Evolutionary conservation across 441 rosid genomes (phyloP), one percentile per base, ranked within the genome.

Genomic region (Kokia cookei): DNA sequence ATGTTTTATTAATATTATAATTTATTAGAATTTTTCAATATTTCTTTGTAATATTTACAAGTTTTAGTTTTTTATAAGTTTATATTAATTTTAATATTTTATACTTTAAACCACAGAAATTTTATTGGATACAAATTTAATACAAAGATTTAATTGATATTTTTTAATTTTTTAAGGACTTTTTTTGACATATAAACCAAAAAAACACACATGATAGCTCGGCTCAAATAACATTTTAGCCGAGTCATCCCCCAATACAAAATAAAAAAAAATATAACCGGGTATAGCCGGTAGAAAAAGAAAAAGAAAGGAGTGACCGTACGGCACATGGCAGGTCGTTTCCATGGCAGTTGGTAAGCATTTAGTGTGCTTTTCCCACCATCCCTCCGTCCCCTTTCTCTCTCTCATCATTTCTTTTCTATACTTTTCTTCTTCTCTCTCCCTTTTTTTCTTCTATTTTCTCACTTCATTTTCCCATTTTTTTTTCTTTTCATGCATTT

Each of bases 281-380:
- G 83, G 75, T 32, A 24, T 13, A 35, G 69, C 80, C 84, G 76
- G 85, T 80, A 24, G 1, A 74, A 69, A 71, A 58, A 27, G 37
- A 66, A 71, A 71, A 58, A 14, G 40, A 76, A 75, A 40, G 2
- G 32, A 3, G 71, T 66, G 84, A 69, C 77, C 78, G 87, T 84
- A 85, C 86, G 79, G 87, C 84, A 54, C 84, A 75, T 78, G 86
- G 74, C 80, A 75, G 83, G 88, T 81, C 81, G 83, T 79, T 86
- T 77, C 84, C 71, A 73, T 79, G 86, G 91, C 89, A 84, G 93
- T 89, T 87, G 91, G 90, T 83, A 79, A 79, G 90, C 92, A 88
- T 84, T 90, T 82, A 88, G 81, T 86, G 87, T 82, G 81, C 70
- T 27, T 26, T 24, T 32, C 37, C 7, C 37, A 32, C 37, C 37